Evolutionary conservation across 78 protist species (phyloP), one percentile per base, ranked within the genome.

Genomic region (Ministeria vibrans): DNA sequence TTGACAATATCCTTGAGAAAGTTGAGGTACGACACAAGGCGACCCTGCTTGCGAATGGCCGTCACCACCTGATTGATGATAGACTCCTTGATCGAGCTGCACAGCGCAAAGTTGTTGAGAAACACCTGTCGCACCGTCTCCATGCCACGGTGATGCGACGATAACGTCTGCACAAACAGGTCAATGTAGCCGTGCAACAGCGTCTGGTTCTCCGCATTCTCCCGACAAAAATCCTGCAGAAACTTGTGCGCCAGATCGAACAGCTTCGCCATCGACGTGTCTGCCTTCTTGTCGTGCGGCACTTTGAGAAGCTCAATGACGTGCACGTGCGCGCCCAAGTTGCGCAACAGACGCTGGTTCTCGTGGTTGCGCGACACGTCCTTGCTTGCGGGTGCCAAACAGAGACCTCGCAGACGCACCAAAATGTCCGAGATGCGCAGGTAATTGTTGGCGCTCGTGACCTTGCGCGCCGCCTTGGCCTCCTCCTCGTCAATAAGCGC

Each of bases 261-360:
- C 41, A 79, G 25, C 32, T 28, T 20, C 36, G 0, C 22, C 77
- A 79, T 66, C n/a, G 27, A 39, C 22, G 34, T 44, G 59, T 79
- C 42, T n/a, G n/a, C n/a, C 36, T 34, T 15, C 42, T 0, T 42
- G 62, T 62, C 44, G 64, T 22, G 49, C 36, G 76, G 78, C 20
- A 79, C 30, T 1, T 32, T 22, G 68, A 80, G 64, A 69, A 80
- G 68, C 49, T 68, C 77, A 61, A 79, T 1, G 46, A 81, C 53
- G 30, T 59, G 70, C 49, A 2, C 11, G 73, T 81, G 84, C 51
- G 72, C 64, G 32, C 62, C 66, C 18, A 81, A 79, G 69, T 81
- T 72, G 51, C 84, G 84, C 72, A 59, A 43, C 41, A 81, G 73
- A 20, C 84, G 84, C 69, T 81, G 84, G 77, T 70, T 63, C 20